Evolutionary conservation across 129 eudicot genomes (phyloP), one percentile per base, ranked within the genome.

Genomic region (Helianthus annuus): DNA sequence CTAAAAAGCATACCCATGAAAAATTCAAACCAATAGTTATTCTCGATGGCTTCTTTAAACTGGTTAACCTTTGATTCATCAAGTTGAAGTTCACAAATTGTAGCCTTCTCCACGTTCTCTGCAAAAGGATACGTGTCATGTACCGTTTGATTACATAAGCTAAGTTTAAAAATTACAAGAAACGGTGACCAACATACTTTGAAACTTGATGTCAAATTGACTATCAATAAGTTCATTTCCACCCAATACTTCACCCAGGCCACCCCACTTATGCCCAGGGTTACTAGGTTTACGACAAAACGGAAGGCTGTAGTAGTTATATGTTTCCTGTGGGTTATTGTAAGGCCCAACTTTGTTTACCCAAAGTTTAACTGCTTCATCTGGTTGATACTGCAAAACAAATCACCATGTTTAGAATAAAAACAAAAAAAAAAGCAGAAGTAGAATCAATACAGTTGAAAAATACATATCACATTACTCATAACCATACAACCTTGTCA

Each of bases 311-410:
- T 85, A 88, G 70, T 85, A 91, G 55, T 91, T 91, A 83, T 91
- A 91, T 22, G 97, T 91, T 76, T 91, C 97, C 64, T 91, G 97
- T 56, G 97, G 97, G 71, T 91, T 91, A 73, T 91, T 91, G 22
- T 88, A 87, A 7, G 97, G 97, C 60, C 97, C 97, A 72, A 91
- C 97, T 68, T 91, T 91, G 78, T 88, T 91, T 68, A 91, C 97
- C 96, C 96, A 86, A 9, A 89, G 85, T 49, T 84, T 85, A 64
- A 86, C 76, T 0, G 79, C 69, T 13, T 89, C 96, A 75, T 84
- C 88, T 14, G 82, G 16, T 69, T 89, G 83, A 70, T 82, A 89
- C 96, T 89, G 91, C 73, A 81, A 34, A 78, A 49, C 68, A 16
- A 75, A 54, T 77, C 61, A 57, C 63, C 13, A 29, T 27, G 40